Conservation (phyloP, 2,329 filamentous ascomycete species). For the Ceratocystis albifundus region DNA sequence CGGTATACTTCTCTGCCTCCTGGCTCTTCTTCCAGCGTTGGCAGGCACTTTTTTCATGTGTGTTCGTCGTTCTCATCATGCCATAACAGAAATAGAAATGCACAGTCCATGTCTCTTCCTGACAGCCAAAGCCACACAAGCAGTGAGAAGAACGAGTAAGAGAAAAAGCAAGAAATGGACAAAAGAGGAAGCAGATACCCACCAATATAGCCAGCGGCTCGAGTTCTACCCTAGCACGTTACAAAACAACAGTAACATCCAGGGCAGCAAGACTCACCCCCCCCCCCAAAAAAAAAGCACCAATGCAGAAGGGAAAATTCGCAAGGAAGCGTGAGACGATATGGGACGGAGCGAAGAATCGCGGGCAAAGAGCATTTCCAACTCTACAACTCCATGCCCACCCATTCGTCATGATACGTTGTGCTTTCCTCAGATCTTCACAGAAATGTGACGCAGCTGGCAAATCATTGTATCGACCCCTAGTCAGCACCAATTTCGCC, state of each 20-base stretch:
- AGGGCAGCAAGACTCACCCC: too few relatives aligned
- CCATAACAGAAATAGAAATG: not conserved
- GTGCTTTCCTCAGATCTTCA: not conserved
- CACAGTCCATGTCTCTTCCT: not conserved
- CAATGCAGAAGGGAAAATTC: not conserved
- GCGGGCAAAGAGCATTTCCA: not conserved
- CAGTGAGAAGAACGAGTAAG: not conserved
- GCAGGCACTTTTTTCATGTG: not conserved
- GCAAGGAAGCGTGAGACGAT: not conserved
- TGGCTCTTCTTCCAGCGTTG: too few relatives aligned
- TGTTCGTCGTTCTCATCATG: not conserved
- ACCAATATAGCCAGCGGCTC: not conserved
- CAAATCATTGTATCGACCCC: constrained; percentile 22
- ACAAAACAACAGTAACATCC: too few relatives aligned
- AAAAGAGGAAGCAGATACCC: not conserved
- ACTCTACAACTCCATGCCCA: not conserved
- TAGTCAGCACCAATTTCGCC: constrained; percentile 46
- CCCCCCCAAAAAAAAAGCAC: too few relatives aligned
- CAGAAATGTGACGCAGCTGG: constrained; percentile 18
- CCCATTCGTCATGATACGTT: not conserved
- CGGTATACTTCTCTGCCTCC: too few relatives aligned
- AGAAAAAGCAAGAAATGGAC: not conserved
- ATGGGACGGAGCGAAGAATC: not conserved
- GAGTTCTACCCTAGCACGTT: too few relatives aligned
- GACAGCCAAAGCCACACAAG: not conserved